Evolutionary conservation across 495 filamentous ascomycete genomes (phyloP).

Genomic region (Xylaria venustula): DNA sequence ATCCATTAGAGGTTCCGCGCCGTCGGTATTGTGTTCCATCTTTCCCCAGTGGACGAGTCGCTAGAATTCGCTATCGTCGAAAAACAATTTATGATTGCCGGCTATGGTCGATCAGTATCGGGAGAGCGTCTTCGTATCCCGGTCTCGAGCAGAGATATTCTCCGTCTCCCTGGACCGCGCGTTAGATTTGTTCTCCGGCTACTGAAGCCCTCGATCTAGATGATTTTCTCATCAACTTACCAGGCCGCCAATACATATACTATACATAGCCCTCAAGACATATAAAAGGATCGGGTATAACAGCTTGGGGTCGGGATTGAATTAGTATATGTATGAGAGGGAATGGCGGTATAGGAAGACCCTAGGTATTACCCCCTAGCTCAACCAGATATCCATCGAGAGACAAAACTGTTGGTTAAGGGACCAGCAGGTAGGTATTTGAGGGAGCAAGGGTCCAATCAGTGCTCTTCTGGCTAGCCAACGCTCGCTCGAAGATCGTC

Average conservation of each 20-base stretch:
- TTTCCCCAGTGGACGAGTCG: not conserved
- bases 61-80: too few species aligned
- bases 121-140: not conserved
- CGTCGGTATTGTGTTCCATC: slow-evolving; percentile 13
- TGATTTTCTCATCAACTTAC: not conserved
- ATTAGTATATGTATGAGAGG: too few species aligned
- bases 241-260: not conserved
- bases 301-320: not conserved
- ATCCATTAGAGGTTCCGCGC: slow-evolving; percentile 25
- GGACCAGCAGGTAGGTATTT: not conserved
- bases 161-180: not conserved
- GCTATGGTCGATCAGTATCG: not conserved
- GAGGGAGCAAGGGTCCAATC: slow-evolving; percentile 1
- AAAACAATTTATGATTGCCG: not conserved
- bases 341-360: slow-evolving; percentile 7
- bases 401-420: not conserved
- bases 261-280: not conserved
- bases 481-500: slow-evolving; percentile 5
- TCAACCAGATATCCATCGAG: not conserved
- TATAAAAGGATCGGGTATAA: not conserved
- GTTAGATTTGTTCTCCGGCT: not conserved
- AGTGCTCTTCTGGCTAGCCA: not conserved
- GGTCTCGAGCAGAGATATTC: not conserved
- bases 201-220: not conserved
- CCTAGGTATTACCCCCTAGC: not conserved